phyloP scores from a whole-genome alignment of 2,329 filamentous ascomycete genomes.

The Sphaerostilbella broomeana region DNA sequence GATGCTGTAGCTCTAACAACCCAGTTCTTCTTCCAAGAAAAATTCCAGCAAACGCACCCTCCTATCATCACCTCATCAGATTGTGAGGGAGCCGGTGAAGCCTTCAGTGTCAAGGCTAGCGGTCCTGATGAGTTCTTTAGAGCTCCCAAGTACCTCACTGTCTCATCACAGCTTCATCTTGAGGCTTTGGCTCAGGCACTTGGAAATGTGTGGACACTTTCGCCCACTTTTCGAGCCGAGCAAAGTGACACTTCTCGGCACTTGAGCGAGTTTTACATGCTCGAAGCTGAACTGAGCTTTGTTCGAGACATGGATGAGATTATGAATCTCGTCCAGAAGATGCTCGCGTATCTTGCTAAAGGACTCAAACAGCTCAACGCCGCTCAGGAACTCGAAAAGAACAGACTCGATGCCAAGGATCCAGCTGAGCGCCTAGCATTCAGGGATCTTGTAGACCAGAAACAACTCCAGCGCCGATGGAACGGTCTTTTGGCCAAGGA shows the following conservation, averaged over 20 bases:
- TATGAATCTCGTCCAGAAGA: conserved; percentile 73
- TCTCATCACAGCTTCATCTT: conserved; percentile 89
- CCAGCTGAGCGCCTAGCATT: conserved; percentile 37
- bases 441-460: conserved; percentile 35
- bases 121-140: conserved; percentile 60
- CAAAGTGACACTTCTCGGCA: conserved; percentile 89
- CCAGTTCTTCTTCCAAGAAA: conserved; percentile 64
- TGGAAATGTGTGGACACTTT: conserved; percentile 87
- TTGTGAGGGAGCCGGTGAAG: conserved; percentile 93
- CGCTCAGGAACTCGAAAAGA: conserved; percentile 37
- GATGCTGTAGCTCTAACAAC: conserved; percentile 67
- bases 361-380: conserved; percentile 36
- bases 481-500: conserved; percentile 48
- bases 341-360: conserved; percentile 53
- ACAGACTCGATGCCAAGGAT: conserved; percentile 30
- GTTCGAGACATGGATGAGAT: conserved; percentile 61
- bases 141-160: conserved; percentile 85
- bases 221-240: conserved; percentile 90
- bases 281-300: conserved; percentile 86
- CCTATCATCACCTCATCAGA: conserved; percentile 95
- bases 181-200: conserved; percentile 86
- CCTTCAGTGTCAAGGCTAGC: conserved; percentile 64
- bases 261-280: conserved; percentile 97
- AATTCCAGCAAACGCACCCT: conserved; percentile 79
- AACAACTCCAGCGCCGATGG: conserved; percentile 63